phyloP scores from a whole-genome alignment of 352 stramenopile species.

The Halophytophthora polymorphica region DNA sequence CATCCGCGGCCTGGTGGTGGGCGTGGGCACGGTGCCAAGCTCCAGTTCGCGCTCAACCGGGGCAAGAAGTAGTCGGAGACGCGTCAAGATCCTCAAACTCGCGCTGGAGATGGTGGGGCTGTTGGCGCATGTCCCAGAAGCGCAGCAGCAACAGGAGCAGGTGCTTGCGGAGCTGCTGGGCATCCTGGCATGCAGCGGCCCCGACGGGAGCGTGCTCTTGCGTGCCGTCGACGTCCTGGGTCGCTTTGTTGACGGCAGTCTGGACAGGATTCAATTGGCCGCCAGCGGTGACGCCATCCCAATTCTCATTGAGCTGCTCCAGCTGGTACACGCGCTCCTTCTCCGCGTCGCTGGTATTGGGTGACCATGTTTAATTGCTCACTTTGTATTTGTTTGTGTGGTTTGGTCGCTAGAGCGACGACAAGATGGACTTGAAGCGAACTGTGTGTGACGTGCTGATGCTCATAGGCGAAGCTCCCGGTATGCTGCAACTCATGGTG shows the following conservation, averaged over 20 bases:
- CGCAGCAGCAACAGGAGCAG: constrained; percentile 14
- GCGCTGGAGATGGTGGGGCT: constrained; percentile 44
- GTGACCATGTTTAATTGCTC: too few species aligned
- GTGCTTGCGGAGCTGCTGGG: constrained; percentile 20
- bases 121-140: constrained; percentile 12
- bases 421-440: constrained; percentile 38
- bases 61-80: constrained; percentile 25
- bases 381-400: background rate
- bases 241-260: constrained; percentile 29
- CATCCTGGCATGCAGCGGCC: constrained; percentile 23
- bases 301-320: constrained; percentile 33
- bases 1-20: constrained; percentile 12
- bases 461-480: constrained; percentile 30
- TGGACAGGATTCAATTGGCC: constrained; percentile 27
- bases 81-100: constrained; percentile 35
- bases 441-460: constrained; percentile 36
- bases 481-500: constrained; percentile 41
- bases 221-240: constrained; percentile 36
- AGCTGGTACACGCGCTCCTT: constrained; percentile 18
- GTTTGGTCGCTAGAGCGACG: constrained; percentile 6
- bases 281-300: constrained; percentile 27
- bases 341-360: too few species aligned
- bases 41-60: constrained; percentile 3
- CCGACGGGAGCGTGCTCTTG: constrained; percentile 37
- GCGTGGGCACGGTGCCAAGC: background rate